These are phyloP conservation scores for Tephrocybe sp. DNA, from an alignment of 768 basidiomycete species.

Conservation along the genomic window DNA sequence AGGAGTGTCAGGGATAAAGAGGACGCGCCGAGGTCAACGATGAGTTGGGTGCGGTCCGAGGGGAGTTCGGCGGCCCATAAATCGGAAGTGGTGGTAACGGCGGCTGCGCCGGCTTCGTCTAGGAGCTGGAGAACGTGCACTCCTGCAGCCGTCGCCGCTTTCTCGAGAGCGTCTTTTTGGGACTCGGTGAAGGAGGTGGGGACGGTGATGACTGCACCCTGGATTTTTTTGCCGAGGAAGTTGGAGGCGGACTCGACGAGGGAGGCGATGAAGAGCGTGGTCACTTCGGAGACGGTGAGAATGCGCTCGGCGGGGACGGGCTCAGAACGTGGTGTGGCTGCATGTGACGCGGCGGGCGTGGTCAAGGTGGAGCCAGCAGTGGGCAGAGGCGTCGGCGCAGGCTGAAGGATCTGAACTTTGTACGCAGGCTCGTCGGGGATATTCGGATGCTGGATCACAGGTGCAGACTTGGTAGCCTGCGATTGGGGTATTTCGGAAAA, in stretches of 20 bases:
- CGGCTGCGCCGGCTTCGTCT: slow-evolving; percentile 83
- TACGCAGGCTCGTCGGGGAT: slow-evolving; percentile 76
- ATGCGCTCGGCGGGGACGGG: slow-evolving; percentile 67
- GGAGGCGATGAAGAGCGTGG: slow-evolving; percentile 81
- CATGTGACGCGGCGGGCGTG: slow-evolving; percentile 66
- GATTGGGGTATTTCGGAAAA: slow-evolving; percentile 74
- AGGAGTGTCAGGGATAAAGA: slow-evolving; percentile 69
- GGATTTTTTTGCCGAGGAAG: slow-evolving; percentile 79
- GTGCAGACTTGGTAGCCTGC: slow-evolving; percentile 55
- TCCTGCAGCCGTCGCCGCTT: slow-evolving; percentile 79
- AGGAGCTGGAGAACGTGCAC: slow-evolving; percentile 83
- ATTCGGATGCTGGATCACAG: slow-evolving; percentile 76
- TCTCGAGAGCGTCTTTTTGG: slow-evolving; percentile 69
- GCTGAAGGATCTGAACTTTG: slow-evolving; percentile 77
- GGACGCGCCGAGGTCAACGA: slow-evolving; percentile 82
- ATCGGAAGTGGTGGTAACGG: slow-evolving; percentile 52
- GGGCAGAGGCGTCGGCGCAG: slow-evolving; percentile 71
- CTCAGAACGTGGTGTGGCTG: slow-evolving; percentile 72
- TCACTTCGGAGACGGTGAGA: slow-evolving; percentile 81
- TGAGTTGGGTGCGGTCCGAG: slow-evolving; percentile 72
- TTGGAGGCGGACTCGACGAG: slow-evolving; percentile 87
- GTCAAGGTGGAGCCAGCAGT: slow-evolving; percentile 46
- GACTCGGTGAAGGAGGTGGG: slow-evolving; percentile 72
- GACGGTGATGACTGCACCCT: slow-evolving; percentile 82
- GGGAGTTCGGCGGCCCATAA: slow-evolving; percentile 40